Evolutionary conservation across 805 yeast genomes (phyloP).

Genomic region (Suhomyces emberorum): DNA sequence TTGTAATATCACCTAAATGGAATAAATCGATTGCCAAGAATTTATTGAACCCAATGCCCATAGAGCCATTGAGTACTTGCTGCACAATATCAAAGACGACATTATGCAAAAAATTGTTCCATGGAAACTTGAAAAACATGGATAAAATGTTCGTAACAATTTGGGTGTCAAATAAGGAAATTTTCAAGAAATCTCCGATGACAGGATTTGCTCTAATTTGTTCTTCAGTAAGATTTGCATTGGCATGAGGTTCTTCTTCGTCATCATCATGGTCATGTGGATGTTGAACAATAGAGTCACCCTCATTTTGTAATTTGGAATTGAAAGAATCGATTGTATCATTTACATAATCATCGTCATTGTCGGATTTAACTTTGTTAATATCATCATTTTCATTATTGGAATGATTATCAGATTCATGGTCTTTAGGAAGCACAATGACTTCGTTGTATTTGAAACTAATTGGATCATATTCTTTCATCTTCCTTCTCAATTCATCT

Average conservation of each 20-base stretch:
- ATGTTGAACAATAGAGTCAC: conserved; percentile 18
- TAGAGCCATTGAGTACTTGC: conserved; percentile 45
- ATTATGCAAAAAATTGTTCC: conserved; percentile 47
- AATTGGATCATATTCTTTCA: conserved; percentile 42
- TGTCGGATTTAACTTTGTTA: conserved; percentile 5
- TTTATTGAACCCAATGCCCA: conserved; percentile 49
- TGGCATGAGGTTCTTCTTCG: conserved; percentile 42
- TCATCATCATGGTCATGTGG: conserved; percentile 27
- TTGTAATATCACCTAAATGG: conserved; percentile 43
- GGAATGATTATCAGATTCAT: conserved; percentile 13
- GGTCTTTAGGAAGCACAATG: conserved; percentile 30
- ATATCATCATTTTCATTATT: conserved; percentile 2
- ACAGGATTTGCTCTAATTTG: conserved; percentile 42
- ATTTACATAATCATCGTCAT: conserved; percentile 8
- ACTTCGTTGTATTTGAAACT: conserved; percentile 46
- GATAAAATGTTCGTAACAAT: conserved; percentile 39
- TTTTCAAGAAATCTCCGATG: conserved; percentile 42
- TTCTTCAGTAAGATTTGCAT: conserved; percentile 42
- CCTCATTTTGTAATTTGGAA: conserved; percentile 19
- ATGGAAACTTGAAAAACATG: conserved; percentile 46
- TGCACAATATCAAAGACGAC: conserved; percentile 48
- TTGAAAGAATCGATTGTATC: conserved; percentile 22
- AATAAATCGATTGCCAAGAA: conserved; percentile 57
- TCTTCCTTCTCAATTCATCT: conserved; percentile 35
- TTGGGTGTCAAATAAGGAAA: conserved; percentile 42